These are phyloP conservation scores for Penicillium sp. DNA, from an alignment of 2,329 filamentous ascomycete genomes.

Conservation along the genomic window DNA sequence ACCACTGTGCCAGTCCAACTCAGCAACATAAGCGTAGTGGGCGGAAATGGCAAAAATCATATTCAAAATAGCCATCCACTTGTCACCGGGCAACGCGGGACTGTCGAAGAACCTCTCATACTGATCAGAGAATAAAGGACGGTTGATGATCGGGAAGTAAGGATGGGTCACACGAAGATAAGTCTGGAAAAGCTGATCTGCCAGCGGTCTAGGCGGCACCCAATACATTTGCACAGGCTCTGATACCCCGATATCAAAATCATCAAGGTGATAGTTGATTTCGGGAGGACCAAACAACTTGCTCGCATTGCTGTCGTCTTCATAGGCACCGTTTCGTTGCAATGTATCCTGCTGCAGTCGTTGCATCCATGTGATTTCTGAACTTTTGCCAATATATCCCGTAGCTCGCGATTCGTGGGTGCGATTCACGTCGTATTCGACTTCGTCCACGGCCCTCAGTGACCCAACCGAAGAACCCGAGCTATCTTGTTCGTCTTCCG, in stretches of 20 bases:
- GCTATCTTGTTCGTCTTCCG: not conserved
- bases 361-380: slow-evolving; percentile 15
- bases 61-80: slow-evolving; percentile 42
- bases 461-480: slow-evolving; percentile 10
- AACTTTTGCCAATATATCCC: slow-evolving; percentile 15
- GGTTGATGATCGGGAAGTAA: slow-evolving; percentile 39
- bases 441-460: slow-evolving; percentile 8
- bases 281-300: not conserved
- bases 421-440: slow-evolving; percentile 11
- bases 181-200: slow-evolving; percentile 34
- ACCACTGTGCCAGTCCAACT: slow-evolving; percentile 27
- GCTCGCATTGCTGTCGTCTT: not conserved
- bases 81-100: slow-evolving; percentile 25
- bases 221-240: slow-evolving; percentile 35
- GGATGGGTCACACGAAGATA: slow-evolving; percentile 38
- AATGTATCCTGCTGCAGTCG: slow-evolving; percentile 3
- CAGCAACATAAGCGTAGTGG: slow-evolving; percentile 30
- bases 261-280: slow-evolving; percentile 35
- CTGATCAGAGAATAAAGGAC: slow-evolving; percentile 32
- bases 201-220: slow-evolving; percentile 31
- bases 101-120: slow-evolving; percentile 27
- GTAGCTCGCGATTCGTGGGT: slow-evolving; percentile 9
- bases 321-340: not conserved
- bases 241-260: slow-evolving; percentile 32
- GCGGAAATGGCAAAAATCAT: slow-evolving; percentile 42